Evolutionary conservation across 371 early-diverging fungal genomes (phyloP).

Genomic region (Mortierella sp.): DNA sequence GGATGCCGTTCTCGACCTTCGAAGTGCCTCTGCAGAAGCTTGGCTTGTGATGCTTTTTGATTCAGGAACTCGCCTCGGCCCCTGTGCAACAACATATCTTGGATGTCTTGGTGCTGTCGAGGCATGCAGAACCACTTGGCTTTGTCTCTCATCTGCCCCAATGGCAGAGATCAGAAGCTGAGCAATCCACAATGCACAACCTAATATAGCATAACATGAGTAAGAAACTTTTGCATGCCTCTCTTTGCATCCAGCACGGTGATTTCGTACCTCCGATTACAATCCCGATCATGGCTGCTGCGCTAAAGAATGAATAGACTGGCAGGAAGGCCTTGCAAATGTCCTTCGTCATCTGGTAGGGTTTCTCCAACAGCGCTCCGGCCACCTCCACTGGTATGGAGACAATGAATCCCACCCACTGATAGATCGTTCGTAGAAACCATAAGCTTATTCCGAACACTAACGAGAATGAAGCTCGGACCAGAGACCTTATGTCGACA

Average conservation of each 20-base stretch:
- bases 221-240: no score
- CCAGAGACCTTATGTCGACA: neutral
- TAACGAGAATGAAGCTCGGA: neutral
- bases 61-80: no score
- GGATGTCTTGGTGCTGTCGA: no score
- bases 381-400: conserved; percentile 10
- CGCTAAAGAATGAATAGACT: conserved; percentile 40
- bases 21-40: no score
- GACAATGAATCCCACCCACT: neutral
- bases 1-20: no score
- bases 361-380: conserved; percentile 16
- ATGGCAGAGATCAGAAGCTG: conserved; percentile 30
- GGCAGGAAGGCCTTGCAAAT: conserved; percentile 41
- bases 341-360: conserved; percentile 25
- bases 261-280: conserved; percentile 37
- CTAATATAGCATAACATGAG: conserved; percentile 13
- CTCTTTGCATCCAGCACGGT: neutral
- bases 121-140: neutral
- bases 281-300: conserved; percentile 40
- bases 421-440: conserved; percentile 5
- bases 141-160: conserved; percentile 15
- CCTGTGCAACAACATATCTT: no score
- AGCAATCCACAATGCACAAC: conserved; percentile 33
- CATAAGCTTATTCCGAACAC: neutral
- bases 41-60: no score